Percentiles rank a stretch among this genome's conserved stretches.
Evolutionary conservation across 2,329 filamentous ascomycete species (phyloP).

Genomic region (Phaeosphaeriaceae sp.): DNA sequence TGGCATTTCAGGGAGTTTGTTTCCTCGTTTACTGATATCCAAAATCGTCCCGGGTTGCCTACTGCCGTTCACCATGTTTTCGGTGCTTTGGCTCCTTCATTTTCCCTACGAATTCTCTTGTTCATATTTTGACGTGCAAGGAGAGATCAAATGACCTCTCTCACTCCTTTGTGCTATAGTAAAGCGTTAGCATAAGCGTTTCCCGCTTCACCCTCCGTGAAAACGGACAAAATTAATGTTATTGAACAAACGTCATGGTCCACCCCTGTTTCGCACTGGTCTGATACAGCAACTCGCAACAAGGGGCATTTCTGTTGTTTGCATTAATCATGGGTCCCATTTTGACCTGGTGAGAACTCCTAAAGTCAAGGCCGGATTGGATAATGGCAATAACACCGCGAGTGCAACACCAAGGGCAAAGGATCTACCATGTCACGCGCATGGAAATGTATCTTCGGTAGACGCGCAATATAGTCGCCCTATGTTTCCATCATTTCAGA

Average conservation of each 20-base stretch:
- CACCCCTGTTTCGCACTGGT: conserved; percentile 14
- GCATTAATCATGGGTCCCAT: conserved; percentile 25
- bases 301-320: conserved; percentile 6
- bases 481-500: conserved; percentile 4
- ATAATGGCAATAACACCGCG: neutral
- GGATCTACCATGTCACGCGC: conserved; percentile 23
- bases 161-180: conserved; percentile 39
- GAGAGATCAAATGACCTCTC: conserved; percentile 15
- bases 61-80: conserved; percentile 5
- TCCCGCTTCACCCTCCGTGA: conserved; percentile 26
- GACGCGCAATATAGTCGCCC: conserved; percentile 6
- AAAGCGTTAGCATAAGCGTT: conserved; percentile 26
- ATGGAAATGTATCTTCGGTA: neutral
- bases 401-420: neutral
- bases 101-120: conserved; percentile 7
- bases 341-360: conserved; percentile 13
- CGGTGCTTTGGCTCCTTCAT: neutral
- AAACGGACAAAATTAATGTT: conserved; percentile 30
- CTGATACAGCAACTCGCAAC: conserved; percentile 14
- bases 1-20: conserved; percentile 25
- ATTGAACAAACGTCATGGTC: conserved; percentile 13
- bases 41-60: conserved; percentile 14
- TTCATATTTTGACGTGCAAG: conserved; percentile 8
- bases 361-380: neutral
- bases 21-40: conserved; percentile 17